Conservation (phyloP, 495 filamentous ascomycete genomes). For the Neurospora sp. region DNA sequence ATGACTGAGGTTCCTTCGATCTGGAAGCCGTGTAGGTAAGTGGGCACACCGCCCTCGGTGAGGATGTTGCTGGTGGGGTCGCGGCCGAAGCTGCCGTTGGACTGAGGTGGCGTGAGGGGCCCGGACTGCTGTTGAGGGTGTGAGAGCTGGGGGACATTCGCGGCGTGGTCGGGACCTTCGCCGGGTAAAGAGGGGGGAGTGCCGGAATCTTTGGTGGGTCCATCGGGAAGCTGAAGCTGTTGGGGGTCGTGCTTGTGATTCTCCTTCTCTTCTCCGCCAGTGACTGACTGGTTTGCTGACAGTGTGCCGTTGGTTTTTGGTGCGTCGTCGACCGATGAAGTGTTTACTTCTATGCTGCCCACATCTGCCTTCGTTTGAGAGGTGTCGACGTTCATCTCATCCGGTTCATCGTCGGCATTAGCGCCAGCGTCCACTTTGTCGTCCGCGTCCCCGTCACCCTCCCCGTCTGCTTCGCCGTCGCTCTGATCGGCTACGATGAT, state of each 20-base stretch:
- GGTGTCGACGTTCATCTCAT: slow-evolving; percentile 13
- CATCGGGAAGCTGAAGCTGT: slow-evolving; percentile 9
- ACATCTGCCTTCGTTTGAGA: slow-evolving; percentile 10
- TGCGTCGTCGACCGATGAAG: slow-evolving; percentile 20
- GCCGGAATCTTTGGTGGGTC: slow-evolving; percentile 19
- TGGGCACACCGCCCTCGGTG: slow-evolving; percentile 66
- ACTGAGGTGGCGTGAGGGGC: slow-evolving; percentile 38
- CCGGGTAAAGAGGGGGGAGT: slow-evolving; percentile 30
- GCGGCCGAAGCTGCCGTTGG: slow-evolving; percentile 33
- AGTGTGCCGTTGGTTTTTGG: slow-evolving; percentile 25
- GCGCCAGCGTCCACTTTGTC: slow-evolving; percentile 3
- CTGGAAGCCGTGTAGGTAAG: slow-evolving; percentile 80
- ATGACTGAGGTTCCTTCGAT: slow-evolving; percentile 54
- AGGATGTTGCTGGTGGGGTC: slow-evolving; percentile 40
- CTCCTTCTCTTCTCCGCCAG: slow-evolving; percentile 5
- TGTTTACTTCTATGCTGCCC: slow-evolving; percentile 34
- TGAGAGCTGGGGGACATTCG: slow-evolving; percentile 14
- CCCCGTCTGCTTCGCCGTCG: slow-evolving; percentile 13
- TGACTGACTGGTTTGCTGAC: slow-evolving; percentile 12
- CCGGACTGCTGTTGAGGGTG: slow-evolving; percentile 19
- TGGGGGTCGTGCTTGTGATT: slow-evolving; percentile 11
- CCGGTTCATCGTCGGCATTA: slow-evolving; percentile 1
- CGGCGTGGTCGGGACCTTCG: slow-evolving; percentile 9
- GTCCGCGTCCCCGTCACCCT: slow-evolving; percentile 10
- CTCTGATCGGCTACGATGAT: slow-evolving; percentile 30